Conservation (phyloP, 139 green algal genomes). For the Penium margaritaceum region DNA sequence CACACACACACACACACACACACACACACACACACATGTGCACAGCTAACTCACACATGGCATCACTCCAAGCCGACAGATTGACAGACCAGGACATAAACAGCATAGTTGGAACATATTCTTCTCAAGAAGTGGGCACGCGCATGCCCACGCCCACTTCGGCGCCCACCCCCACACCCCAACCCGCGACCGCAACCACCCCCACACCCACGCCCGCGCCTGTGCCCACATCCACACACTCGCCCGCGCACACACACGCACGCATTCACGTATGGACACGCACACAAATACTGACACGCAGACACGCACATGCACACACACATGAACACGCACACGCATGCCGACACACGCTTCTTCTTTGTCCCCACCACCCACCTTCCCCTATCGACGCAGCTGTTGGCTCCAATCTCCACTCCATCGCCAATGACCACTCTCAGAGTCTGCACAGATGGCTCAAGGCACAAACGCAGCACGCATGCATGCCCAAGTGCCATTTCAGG, state of each 20-base stretch:
- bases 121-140: too few species aligned
- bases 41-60: too few species aligned
- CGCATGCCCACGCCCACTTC: too few species aligned
- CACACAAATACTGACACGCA: background rate
- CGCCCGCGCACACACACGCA: background rate
- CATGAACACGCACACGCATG: background rate
- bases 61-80: too few species aligned
- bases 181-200: too few species aligned
- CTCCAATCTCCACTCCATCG: slow-evolving; percentile 48
- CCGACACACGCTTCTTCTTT: background rate
- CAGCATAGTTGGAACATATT: too few species aligned
- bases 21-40: background rate
- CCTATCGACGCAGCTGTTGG: slow-evolving; percentile 51
- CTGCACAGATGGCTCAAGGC: background rate
- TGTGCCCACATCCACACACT: background rate
- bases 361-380: slow-evolving; percentile 23
- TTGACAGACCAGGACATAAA: too few species aligned
- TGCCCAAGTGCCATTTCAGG: too few species aligned
- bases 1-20: background rate
- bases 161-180: too few species aligned
- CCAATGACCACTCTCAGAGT: slow-evolving; percentile 36
- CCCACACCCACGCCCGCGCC: too few species aligned
- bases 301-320: background rate
- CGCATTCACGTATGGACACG: background rate
- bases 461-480: background rate